Base-by-base conservation (phyloP, 148 eudicot species). In the Fagopyrum homotropicum region DNA sequence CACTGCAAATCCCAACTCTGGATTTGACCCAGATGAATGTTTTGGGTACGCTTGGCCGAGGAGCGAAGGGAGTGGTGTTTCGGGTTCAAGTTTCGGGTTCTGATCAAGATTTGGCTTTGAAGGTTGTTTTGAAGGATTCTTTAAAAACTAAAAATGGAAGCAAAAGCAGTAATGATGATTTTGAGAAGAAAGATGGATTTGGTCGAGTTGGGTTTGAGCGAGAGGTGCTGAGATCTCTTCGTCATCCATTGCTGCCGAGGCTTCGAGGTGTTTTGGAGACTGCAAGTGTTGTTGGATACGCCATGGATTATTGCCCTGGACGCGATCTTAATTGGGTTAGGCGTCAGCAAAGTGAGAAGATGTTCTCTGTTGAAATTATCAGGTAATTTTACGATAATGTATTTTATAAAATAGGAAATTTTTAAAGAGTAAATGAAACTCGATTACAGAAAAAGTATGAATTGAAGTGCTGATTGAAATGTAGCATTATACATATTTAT, bases 31-130 rank as follows among this genome's bases (percentile, higher is more conserved):
- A 22, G 17, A 55, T 55, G 60, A n/a, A 8, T 17, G 22, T 55
- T 17, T 55, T 55, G 26, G 15, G 92, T 1, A 86, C 80, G 56
- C 85, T 93, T 73, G 98, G 98, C 0, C 79, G 92, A 19, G 98
- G 98, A 0, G 98, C 91, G 74, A 91, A 88, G 46, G 90, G 98
- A 30, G 85, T 84, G 6, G 98, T 93, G 1, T 91, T 86, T 60
- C 75, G 88, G 3, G 89, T 93, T 78, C 84, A 80, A 16, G 86
- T 89, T 0, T 78, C 85, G 7, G 73, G 77, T 29, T 80, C 77
- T 4, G 75, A 71, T 15, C 76, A 47, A 7, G 87, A 78, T 0
- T 91, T 84, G 50, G 97, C 98, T 0, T 88, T 93, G 95, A 93
- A 93, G 48, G 93, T 93, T 55, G 97, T 93, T 55, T 17, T 22